A percentile compares a stretch with the other conserved stretches of the same genome.
Conservation (phyloP, 2,329 filamentous ascomycete species). For the Epichloe bromicola region DNA sequence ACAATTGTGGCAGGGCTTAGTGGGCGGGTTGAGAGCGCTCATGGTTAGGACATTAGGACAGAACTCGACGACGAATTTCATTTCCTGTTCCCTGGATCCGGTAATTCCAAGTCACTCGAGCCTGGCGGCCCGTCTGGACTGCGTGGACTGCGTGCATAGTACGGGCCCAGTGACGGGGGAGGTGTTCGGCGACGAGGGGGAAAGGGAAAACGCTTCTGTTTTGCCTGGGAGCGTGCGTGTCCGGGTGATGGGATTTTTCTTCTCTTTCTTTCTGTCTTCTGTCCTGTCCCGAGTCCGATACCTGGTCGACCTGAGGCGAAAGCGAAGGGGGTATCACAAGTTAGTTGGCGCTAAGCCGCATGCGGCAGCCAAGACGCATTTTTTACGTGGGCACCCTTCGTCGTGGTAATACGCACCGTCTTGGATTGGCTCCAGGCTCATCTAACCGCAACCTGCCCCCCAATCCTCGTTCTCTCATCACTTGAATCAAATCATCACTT, state of each 20-base stretch:
- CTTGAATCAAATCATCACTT: too few species aligned
- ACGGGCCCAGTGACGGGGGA: constrained; percentile 1
- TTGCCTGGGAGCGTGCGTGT: neutral
- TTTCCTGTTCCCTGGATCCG: neutral
- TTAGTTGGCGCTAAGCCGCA: constrained; percentile 15
- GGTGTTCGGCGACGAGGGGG: neutral
- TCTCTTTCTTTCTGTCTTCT: neutral
- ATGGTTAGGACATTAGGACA: neutral
- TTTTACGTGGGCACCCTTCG: neutral
- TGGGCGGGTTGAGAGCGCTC: constrained; percentile 11
- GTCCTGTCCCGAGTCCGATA: neutral
- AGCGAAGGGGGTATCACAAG: neutral
- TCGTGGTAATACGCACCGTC: neutral
- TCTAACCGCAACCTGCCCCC: neutral
- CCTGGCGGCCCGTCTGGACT: constrained; percentile 5
- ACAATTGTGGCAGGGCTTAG: constrained; percentile 39
- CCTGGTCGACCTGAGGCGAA: too few species aligned
- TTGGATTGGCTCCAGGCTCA: neutral
- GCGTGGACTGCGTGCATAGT: constrained; percentile 4
- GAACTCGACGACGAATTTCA: neutral
- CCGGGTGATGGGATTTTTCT: neutral
- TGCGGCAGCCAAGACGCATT: constrained; percentile 19
- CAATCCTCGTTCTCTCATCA: too few species aligned
- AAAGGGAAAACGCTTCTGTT: neutral
- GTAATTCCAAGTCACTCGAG: constrained; percentile 6